These are phyloP conservation scores for Babesia sp. DNA, from an alignment of 169 alveolate genomes.

Conservation along the genomic window DNA sequence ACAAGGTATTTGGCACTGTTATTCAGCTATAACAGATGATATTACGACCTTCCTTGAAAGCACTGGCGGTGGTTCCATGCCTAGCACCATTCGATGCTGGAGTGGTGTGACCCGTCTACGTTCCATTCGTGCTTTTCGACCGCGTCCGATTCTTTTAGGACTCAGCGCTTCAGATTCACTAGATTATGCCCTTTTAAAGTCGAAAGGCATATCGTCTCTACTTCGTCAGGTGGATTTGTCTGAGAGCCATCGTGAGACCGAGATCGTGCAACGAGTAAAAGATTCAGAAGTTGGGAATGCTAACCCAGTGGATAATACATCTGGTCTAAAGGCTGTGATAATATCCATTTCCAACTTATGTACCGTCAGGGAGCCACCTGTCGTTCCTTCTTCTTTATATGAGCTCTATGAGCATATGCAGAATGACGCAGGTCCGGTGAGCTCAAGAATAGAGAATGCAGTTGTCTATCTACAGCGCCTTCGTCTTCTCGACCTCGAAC, in stretches of 20 bases:
- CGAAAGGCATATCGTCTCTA: background rate
- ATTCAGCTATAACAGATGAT: constrained; percentile 24
- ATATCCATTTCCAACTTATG: background rate
- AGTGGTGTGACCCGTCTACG: background rate
- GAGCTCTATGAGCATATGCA: constrained; percentile 20
- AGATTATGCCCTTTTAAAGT: background rate
- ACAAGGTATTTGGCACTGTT: constrained; percentile 15
- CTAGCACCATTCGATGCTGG: background rate
- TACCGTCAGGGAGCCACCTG: background rate
- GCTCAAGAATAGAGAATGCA: constrained; percentile 10
- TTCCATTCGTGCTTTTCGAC: background rate
- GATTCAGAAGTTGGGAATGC: background rate
- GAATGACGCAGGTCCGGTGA: background rate
- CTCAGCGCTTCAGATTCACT: background rate
- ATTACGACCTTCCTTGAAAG: background rate
- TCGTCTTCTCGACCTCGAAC: constrained; percentile 19
- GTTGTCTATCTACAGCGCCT: constrained; percentile 27
- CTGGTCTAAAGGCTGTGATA: constrained; percentile 17
- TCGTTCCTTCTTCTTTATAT: constrained; percentile 15
- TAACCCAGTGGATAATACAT: constrained; percentile 2
- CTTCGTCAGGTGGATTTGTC: constrained; percentile 1
- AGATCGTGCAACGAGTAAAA: constrained; percentile 8
- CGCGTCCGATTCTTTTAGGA: background rate
- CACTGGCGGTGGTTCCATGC: background rate
- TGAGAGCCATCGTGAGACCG: background rate